phyloP scores from a whole-genome alignment of 805 yeast species.

The Metschnikowia orientalis region DNA sequence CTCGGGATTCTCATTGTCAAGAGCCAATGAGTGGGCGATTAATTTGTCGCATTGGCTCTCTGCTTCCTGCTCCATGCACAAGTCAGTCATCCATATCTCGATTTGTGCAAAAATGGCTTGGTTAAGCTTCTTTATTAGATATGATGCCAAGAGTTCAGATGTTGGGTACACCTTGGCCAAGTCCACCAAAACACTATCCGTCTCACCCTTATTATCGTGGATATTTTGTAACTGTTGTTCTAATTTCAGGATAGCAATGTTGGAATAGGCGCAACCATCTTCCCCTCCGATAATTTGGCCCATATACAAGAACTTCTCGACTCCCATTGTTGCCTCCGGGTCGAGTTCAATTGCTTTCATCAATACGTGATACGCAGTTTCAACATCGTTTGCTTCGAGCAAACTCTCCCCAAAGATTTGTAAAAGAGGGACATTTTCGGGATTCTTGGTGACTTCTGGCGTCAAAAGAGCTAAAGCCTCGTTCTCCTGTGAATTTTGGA shows the following conservation, averaged over 20 bases:
- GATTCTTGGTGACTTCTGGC: slow-evolving; percentile 28
- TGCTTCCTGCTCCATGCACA: slow-evolving; percentile 91
- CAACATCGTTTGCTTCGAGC: slow-evolving; percentile 76
- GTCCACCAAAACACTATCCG: slow-evolving; percentile 23
- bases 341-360: slow-evolving; percentile 62
- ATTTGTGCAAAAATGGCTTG: slow-evolving; percentile 80
- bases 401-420: slow-evolving; percentile 71
- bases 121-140: slow-evolving; percentile 55
- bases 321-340: slow-evolving; percentile 58
- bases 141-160: slow-evolving; percentile 22
- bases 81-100: slow-evolving; percentile 97
- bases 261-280: slow-evolving; percentile 62
- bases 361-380: slow-evolving; percentile 66
- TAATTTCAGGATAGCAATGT: slow-evolving; percentile 57
- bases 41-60: slow-evolving; percentile 73
- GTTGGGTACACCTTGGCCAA: slow-evolving; percentile 24
- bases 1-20: slow-evolving; percentile 67
- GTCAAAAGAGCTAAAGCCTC: slow-evolving; percentile 48
- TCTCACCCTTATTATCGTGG: slow-evolving; percentile 19
- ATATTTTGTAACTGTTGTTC: slow-evolving; percentile 33
- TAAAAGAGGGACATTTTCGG: slow-evolving; percentile 43
- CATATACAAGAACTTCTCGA: slow-evolving; percentile 80
- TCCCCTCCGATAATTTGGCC: slow-evolving; percentile 88
- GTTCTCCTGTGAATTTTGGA: slow-evolving; percentile 48
- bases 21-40: slow-evolving; percentile 57